These are phyloP conservation scores for Juncus inflexus DNA, from an alignment of 176 grass and related monocot genomes.

Conservation along the genomic window DNA sequence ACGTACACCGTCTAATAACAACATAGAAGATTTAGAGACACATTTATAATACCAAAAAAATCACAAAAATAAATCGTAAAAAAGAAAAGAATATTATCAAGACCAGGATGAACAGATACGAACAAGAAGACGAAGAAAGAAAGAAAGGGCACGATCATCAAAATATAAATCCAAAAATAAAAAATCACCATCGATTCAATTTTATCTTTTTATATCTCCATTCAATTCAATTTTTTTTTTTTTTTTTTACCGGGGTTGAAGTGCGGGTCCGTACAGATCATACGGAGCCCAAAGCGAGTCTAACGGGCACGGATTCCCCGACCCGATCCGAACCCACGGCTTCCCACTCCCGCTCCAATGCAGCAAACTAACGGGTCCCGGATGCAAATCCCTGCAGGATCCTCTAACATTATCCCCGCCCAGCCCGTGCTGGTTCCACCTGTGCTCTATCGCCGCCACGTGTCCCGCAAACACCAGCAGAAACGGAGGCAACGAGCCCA, in stretches of 20 bases:
- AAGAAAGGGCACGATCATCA: constrained; percentile 38
- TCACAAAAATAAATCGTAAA: constrained; percentile 22
- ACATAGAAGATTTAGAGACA: constrained; percentile 12
- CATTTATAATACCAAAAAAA: constrained; percentile 8
- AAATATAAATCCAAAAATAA: constrained; percentile 58
- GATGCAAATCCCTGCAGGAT: constrained; percentile 85
- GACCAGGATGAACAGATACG: constrained; percentile 22
- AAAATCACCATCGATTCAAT: constrained; percentile 18
- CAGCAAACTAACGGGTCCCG: constrained; percentile 83
- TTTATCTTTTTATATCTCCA: constrained; percentile 35
- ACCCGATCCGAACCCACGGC: constrained; percentile 69
- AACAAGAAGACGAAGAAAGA: not conserved
- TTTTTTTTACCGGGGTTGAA: constrained; percentile 45
- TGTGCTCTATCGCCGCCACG: constrained; percentile 87
- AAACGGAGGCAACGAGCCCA: constrained; percentile 84
- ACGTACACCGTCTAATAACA: constrained; percentile 37
- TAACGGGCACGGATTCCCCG: constrained; percentile 70
- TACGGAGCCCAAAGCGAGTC: constrained; percentile 88
- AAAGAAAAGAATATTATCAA: constrained; percentile 33
- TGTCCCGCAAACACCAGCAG: constrained; percentile 85
- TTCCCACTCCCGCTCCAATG: constrained; percentile 96
- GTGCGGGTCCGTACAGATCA: constrained; percentile 60
- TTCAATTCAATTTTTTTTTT: not conserved
- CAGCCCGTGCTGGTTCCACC: constrained; percentile 96
- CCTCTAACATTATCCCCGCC: constrained; percentile 83